Conservation (phyloP, 2,329 filamentous ascomycete genomes). For the Annulohypoxylon truncatum region DNA sequence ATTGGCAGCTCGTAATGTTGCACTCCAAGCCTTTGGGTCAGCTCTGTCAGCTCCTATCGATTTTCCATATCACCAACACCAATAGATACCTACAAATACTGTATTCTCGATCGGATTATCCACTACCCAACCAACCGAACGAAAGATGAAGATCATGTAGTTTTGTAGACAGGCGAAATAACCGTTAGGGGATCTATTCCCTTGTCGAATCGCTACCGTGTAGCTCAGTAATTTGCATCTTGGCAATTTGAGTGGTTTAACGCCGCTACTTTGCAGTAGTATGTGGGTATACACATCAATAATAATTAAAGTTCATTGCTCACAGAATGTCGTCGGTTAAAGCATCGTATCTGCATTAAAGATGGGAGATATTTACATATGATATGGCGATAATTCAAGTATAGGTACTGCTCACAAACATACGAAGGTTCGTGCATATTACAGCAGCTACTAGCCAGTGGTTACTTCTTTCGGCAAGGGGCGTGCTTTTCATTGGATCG, state of each 20-base stretch:
- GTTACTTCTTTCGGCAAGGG: slow-evolving; percentile 27
- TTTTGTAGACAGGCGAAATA: neutral
- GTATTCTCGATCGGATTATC: slow-evolving; percentile 1
- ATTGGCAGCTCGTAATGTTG: slow-evolving; percentile 2
- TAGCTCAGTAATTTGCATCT: neutral
- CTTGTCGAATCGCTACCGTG: neutral
- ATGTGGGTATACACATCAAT: neutral
- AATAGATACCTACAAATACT: neutral
- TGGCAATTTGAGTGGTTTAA: slow-evolving; percentile 10
- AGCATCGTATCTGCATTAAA: neutral
- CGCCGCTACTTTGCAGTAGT: neutral
- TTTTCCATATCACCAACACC: neutral
- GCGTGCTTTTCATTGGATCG: slow-evolving; percentile 24
- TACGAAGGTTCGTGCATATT: neutral
- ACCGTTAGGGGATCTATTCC: neutral
- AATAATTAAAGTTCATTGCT: neutral
- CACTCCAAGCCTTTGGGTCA: slow-evolving; percentile 15
- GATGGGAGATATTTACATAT: neutral
- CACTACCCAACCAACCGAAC: neutral
- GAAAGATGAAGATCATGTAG: neutral
- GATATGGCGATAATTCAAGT: neutral
- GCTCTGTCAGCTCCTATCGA: neutral
- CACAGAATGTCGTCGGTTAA: neutral
- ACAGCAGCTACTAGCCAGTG: slow-evolving; percentile 23
- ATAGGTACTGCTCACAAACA: neutral